Evolutionary conservation across 2,329 filamentous ascomycete species (phyloP), one percentile per base, ranked within the genome.

Genomic region (Didymella segeticola): DNA sequence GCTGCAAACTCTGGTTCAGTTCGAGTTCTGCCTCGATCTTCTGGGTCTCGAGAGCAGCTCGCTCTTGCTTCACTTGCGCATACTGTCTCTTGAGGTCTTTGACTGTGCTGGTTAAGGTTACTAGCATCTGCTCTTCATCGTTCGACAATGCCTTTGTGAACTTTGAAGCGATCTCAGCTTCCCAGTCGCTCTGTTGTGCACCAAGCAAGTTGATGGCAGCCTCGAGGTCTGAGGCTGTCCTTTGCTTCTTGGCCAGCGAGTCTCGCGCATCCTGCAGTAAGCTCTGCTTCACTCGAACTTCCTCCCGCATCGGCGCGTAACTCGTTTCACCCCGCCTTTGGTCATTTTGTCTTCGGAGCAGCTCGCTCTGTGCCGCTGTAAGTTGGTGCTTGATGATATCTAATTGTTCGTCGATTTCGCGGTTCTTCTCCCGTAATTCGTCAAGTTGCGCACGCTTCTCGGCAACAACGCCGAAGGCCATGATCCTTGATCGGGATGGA

Each of bases 141-240:
- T 84, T 78, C 9, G 88, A 89, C 42, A 99, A 81, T 11, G 89
- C 89, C 76, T 96, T 97, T 78, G 96, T 96, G 79, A 98, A 99
- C 20, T 96, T 89, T 1, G 91, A 90, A 14, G 83, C 82, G 50
- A 97, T 77, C 72, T 99, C 96, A 2, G 87, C 82, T 73, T 96
- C 87, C 70, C 92, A 89, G 6, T 89, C 87, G 41, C 81, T 83
- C 51, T 96, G 82, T 61, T 90, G 89, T 55, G 91, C 88, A 43
- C 87, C 84, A 47, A 96, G 83, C 33, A 74, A 64, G 26, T 73
- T 76, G 30, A 80, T 73, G 8, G 71, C 63, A 12, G 87, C 86
- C 61, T 90, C 88, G 72, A 97, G 83, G 65, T 87, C 86, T 43
- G 90, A 87, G 46, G 80, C 79, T 42, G 82, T 80, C 25, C 79